phyloP scores from a whole-genome alignment of 2,329 filamentous ascomycete species.

The Xylaria digitata region DNA sequence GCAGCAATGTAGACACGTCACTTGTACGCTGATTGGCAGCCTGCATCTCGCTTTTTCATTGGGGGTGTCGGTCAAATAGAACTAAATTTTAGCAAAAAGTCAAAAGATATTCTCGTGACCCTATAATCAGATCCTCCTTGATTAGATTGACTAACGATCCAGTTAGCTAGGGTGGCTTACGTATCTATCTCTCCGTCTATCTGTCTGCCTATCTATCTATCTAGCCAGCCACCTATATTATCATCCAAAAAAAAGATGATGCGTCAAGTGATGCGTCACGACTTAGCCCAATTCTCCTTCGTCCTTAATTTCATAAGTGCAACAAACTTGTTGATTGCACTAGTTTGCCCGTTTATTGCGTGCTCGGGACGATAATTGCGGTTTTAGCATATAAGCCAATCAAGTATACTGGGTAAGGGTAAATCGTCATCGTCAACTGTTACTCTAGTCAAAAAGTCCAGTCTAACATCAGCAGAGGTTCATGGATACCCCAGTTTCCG shows the following conservation, averaged over 20 bases:
- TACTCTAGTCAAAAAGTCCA: background rate
- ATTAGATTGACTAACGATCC: constrained; percentile 9
- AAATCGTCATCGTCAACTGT: constrained; percentile 1
- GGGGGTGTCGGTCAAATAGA: background rate
- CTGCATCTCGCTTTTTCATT: constrained; percentile 3
- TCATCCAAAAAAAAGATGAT: constrained; percentile 1
- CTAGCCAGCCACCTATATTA: constrained; percentile 3
- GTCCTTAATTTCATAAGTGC: background rate
- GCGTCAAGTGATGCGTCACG: constrained; percentile 26
- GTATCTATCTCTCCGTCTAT: background rate
- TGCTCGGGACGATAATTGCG: constrained; percentile 17
- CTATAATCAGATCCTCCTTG: background rate
- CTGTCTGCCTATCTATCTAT: background rate
- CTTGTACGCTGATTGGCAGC: constrained; percentile 18
- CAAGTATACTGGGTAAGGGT: constrained; percentile 9
- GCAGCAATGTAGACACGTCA: constrained; percentile 24
- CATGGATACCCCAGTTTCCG: constrained; percentile 3
- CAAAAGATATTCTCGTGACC: no score
- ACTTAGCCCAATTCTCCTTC: background rate
- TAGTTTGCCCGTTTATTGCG: constrained; percentile 31
- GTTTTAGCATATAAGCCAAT: constrained; percentile 12
- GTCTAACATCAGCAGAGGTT: constrained; percentile 6
- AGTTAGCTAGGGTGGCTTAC: background rate
- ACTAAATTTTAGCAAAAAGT: background rate
- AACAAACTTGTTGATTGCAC: constrained; percentile 18